phyloP scores from a whole-genome alignment of 176 grass and related monocot species.

The Cymbopogon citratus region DNA sequence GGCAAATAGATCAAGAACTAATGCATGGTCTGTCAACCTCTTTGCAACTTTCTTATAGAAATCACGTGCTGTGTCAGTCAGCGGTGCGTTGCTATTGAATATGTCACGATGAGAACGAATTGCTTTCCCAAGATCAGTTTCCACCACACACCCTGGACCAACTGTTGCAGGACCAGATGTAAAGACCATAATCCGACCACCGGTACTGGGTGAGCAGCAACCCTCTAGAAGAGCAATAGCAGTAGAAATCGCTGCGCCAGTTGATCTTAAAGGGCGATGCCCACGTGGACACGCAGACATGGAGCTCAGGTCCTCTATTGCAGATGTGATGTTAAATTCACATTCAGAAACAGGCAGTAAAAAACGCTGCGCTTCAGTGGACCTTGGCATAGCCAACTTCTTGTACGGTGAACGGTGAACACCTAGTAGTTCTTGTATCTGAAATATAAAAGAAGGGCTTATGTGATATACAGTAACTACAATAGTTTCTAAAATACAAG shows the following conservation, averaged over 20 bases:
- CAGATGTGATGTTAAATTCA: conserved; percentile 88
- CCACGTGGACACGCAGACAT: conserved; percentile 42
- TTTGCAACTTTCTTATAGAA: conserved; percentile 84
- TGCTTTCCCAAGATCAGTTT: conserved; percentile 66
- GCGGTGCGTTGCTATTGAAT: conserved; percentile 58
- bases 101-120: conserved; percentile 90
- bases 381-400: conserved; percentile 46
- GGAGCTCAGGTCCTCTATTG: conserved; percentile 70
- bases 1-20: conserved; percentile 86
- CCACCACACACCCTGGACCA: conserved; percentile 80
- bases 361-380: conserved; percentile 49
- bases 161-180: conserved; percentile 83
- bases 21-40: conserved; percentile 58
- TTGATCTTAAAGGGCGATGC: conserved; percentile 58
- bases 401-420: conserved; percentile 36
- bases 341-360: conserved; percentile 86
- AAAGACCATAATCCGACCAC: conserved; percentile 83
- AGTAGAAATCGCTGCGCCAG: conserved; percentile 74
- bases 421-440: conserved; percentile 84
- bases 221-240: conserved; percentile 89
- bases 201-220: conserved; percentile 50
- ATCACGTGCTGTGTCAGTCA: conserved; percentile 52
- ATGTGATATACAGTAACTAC: conserved; percentile 7
- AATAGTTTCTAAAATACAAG: conserved; percentile 10
- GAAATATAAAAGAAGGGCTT: conserved; percentile 28